Base-by-base conservation (phyloP, 1,284 basidiomycete genomes). In the Sparassis latifolia region DNA sequence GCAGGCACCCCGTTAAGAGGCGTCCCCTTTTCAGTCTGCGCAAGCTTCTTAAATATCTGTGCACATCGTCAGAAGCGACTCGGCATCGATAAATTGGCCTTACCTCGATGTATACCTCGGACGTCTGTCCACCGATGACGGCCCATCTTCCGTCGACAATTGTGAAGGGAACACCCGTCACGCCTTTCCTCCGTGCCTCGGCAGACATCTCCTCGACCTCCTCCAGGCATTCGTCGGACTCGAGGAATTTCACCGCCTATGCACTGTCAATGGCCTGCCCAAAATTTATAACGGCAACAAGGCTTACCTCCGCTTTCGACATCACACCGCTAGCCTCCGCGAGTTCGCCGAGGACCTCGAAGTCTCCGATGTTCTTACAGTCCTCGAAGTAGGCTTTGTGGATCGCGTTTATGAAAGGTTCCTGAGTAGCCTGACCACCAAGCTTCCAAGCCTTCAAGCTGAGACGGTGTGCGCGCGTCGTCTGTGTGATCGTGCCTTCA, bases 111-210 rank as follows among this genome's bases (percentile, higher is more conserved):
- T 81, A 90, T 10, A 85, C 82, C 37, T 89, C 85, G 38, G 78
- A 76, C 4, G 80, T 73, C 64, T 90, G 88, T 3, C 82, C 83
- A 4, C 88, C 88, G 44, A 80, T 84, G 44, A 91, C 72, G 6
- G 84, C 86, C 85, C 86, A 91, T 59, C 82, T 82, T 20, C 81
- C 79, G 61, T 90, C 84, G 55, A 92, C 84, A 61, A 91, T 80
- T 44, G 82, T 81, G 69, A 89, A 81, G 2, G 90, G 89, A 4
- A 92, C 87, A 35, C 89, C 89, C 0, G 78, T 86, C 48, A 92
- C 80, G 27, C 88, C 88, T 52, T 81, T 81, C 35, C 73, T 72
- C 54, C 80, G 78, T 27, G 85, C 86, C 38, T 84, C 78, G 5
- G 77, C 71, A 53, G 84, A 79, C 72, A 85, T 80, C n/a, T 72